Evolutionary conservation across 805 yeast species (phyloP), one percentile per base, ranked within the genome.

Genomic region (Saccharomycopsis vini): DNA sequence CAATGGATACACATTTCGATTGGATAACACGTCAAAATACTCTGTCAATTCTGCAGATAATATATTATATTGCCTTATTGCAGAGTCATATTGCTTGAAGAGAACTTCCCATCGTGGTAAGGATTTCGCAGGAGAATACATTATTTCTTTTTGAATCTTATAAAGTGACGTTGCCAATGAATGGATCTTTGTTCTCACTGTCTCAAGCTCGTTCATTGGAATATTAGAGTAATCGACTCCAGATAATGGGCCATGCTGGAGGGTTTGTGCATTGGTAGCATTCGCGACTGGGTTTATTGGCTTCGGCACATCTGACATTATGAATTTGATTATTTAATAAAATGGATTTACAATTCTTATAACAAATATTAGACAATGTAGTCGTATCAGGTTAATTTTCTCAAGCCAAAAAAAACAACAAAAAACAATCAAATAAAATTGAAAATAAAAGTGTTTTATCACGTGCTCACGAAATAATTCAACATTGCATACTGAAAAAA

Each of bases 11-110:
- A 79, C 89, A 41, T 84, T 87, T 0, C 95, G 79, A 4, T 74
- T 62, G 36, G 72, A 71, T 21, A 92, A 64, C 0, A 72, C 60
- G 3, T 73, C 80, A 5, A 75, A 70, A 54, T 81, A 77, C 43
- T 71, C 69, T 33, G 79, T 76, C 20, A 92, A 57, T 2, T 86
- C 79, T 4, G 73, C 62, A 0, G 94, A 76, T n/a, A 90, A 72
- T 2, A 95, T 79, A 35, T 75, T 74, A 36, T 90, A 64, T 58
- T 92, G 97, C 13, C 95, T 83, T 26, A 89, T 60, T 6, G 87
- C 73, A 22, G 89, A 86, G 53, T 79, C 85, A 54, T 87, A 76
- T 60, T 90, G 97, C 49, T 81, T 79, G 55, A 85, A 96, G 18
- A 90, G 63, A 3, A 83, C 77, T 15, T 79, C 78, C 75, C 72